phyloP scores from a whole-genome alignment of 139 green algal genomes.

The Coccomyxa sp. region DNA sequence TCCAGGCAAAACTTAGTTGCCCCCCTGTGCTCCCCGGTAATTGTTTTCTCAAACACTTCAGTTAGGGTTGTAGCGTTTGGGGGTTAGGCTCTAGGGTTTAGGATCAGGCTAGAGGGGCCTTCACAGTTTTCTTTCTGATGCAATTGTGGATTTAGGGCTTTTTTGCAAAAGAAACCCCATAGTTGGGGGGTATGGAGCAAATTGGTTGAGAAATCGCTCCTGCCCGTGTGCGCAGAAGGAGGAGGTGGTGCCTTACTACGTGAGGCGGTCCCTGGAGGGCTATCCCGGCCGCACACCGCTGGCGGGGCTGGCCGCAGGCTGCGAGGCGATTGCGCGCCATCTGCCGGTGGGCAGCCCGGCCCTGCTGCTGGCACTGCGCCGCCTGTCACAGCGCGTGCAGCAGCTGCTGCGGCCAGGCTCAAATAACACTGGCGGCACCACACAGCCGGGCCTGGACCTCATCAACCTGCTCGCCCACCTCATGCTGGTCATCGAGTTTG shows the following conservation, averaged over 20 bases:
- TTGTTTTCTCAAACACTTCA: no score
- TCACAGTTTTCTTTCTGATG: no score
- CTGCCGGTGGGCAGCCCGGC: slow-evolving; percentile 28
- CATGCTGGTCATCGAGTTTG: slow-evolving; percentile 18
- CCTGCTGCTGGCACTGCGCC: slow-evolving; percentile 18
- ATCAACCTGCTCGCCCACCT: slow-evolving; percentile 14
- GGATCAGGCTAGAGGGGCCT: no score
- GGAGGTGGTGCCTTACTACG: slow-evolving; percentile 25
- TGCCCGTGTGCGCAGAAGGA: slow-evolving; percentile 14
- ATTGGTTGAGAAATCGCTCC: not conserved
- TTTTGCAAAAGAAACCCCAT: no score
- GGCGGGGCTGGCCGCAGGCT: slow-evolving; percentile 5
- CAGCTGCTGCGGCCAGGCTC: not conserved
- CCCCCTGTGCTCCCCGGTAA: no score
- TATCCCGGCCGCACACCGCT: slow-evolving; percentile 16
- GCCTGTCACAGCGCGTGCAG: not conserved
- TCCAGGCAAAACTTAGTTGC: no score
- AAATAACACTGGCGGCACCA: no score
- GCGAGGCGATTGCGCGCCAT: slow-evolving; percentile 16
- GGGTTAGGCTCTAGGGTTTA: no score
- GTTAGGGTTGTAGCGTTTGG: no score
- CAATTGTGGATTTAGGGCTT: no score
- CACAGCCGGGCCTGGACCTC: slow-evolving; percentile 12
- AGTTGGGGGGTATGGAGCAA: not conserved
- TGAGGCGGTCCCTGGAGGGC: slow-evolving; percentile 23